Evolutionary conservation across 129 eudicot genomes (phyloP).

Genomic region (Arctium lappa): DNA sequence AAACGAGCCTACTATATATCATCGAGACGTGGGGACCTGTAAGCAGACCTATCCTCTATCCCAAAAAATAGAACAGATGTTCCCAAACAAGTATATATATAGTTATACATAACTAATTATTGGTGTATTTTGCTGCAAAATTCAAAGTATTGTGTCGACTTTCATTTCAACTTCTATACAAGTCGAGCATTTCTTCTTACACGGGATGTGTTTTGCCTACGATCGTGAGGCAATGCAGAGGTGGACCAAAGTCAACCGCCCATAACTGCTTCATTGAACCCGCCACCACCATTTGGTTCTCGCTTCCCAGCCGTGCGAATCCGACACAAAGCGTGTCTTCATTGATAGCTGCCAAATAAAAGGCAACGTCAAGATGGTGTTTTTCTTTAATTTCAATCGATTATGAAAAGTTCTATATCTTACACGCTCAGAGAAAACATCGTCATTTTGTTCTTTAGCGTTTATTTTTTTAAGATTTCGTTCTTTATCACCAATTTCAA

Average conservation of each 20-base stretch:
- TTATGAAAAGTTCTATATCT: too few species aligned
- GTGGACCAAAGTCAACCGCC: constrained; percentile 72
- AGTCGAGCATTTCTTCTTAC: constrained; percentile 88
- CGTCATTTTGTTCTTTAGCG: too few species aligned
- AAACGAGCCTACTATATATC: background rate
- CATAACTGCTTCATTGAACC: constrained; percentile 82
- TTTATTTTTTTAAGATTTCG: too few species aligned
- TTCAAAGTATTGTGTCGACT: background rate
- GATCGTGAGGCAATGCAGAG: constrained; percentile 86
- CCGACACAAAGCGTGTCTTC: constrained; percentile 87
- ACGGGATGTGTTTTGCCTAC: constrained; percentile 84
- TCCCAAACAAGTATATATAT: background rate
- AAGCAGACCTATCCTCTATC: background rate
- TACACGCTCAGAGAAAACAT: too few species aligned
- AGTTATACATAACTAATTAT: background rate
- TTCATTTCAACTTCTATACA: constrained; percentile 36
- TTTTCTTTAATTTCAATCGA: too few species aligned
- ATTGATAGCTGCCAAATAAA: constrained; percentile 43
- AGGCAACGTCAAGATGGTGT: background rate
- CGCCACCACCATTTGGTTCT: constrained; percentile 75
- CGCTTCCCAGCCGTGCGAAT: constrained; percentile 90
- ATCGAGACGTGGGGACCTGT: background rate
- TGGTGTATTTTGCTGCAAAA: background rate
- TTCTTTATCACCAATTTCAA: too few species aligned
- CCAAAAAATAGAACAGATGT: background rate